Evolutionary conservation across 495 filamentous ascomycete species (phyloP).

Genomic region (Schizothecium vesticola): DNA sequence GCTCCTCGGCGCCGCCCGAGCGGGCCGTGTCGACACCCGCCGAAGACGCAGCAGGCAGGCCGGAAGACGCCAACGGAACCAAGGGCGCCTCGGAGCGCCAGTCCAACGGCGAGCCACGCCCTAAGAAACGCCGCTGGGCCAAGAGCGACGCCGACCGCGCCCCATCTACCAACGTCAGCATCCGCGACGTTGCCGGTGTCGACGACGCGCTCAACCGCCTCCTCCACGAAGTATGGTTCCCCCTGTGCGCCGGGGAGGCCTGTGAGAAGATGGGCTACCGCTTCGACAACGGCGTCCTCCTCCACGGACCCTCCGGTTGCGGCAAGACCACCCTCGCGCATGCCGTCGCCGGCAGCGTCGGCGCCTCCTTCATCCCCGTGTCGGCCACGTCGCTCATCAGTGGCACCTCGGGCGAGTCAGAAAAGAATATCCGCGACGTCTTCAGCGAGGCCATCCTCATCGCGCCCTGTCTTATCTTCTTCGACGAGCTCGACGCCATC

Average conservation of each 20-base stretch:
- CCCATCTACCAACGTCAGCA: slow-evolving; percentile 68
- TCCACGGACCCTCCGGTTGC: slow-evolving; percentile 91
- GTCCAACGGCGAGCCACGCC: slow-evolving; percentile 61
- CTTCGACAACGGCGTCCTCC: slow-evolving; percentile 78
- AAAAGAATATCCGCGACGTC: slow-evolving; percentile 86
- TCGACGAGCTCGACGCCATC: slow-evolving; percentile 95
- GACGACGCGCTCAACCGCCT: slow-evolving; percentile 73
- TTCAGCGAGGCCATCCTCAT: slow-evolving; percentile 85
- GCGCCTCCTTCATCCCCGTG: slow-evolving; percentile 80
- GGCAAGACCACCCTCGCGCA: slow-evolving; percentile 93
- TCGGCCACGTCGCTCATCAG: slow-evolving; percentile 85
- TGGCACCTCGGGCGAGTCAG: slow-evolving; percentile 94
- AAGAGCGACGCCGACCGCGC: slow-evolving; percentile 50
- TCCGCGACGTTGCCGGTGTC: slow-evolving; percentile 81
- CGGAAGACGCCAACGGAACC: slow-evolving; percentile 4
- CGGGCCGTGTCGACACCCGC: neutral
- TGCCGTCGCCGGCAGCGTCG: slow-evolving; percentile 80
- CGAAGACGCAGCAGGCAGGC: neutral
- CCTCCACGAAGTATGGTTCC: slow-evolving; percentile 75
- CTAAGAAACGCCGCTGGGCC: slow-evolving; percentile 49
- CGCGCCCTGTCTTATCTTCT: slow-evolving; percentile 88
- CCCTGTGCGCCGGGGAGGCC: slow-evolving; percentile 57
- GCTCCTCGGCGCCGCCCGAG: neutral
- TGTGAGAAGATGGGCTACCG: slow-evolving; percentile 57
- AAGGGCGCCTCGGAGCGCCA: slow-evolving; percentile 32